Evolutionary conservation across 495 filamentous ascomycete genomes (phyloP).

Genomic region (Penicillium lividum): DNA sequence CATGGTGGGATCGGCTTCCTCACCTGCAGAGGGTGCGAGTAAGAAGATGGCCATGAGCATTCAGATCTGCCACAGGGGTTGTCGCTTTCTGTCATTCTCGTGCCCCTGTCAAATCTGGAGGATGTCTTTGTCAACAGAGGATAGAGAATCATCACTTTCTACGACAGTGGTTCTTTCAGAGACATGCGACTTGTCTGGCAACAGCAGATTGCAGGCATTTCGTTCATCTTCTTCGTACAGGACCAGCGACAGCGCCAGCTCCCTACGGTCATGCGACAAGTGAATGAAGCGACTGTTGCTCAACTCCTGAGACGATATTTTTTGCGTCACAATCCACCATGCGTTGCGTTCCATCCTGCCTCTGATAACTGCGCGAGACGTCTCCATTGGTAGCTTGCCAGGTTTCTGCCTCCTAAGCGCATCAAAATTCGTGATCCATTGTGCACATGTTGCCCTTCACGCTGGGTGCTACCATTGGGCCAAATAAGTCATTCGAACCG

Average conservation of each 20-base stretch:
- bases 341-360: not conserved
- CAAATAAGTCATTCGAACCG: not conserved
- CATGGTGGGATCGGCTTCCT: too few relatives aligned
- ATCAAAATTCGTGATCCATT: not conserved
- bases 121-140: not conserved
- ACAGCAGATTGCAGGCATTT: constrained; percentile 3
- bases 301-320: not conserved
- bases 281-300: not conserved
- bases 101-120: not conserved
- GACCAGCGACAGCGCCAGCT: not conserved
- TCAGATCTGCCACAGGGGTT: not conserved
- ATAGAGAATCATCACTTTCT: not conserved
- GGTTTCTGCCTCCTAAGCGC: not conserved
- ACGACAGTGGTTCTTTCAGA: not conserved
- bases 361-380: not conserved
- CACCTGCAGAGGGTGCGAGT: too few relatives aligned
- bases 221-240: not conserved
- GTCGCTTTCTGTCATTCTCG: not conserved
- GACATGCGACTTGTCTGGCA: not conserved
- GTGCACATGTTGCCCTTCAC: not conserved
- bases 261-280: not conserved
- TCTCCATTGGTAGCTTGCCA: constrained; percentile 3
- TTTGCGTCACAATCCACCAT: not conserved
- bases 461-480: constrained; percentile 1
- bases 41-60: not conserved